Evolutionary conservation across 192 early-diverging fungal species (phyloP), one percentile per base, ranked within the genome.

Genomic region (Podochytrium sp.): DNA sequence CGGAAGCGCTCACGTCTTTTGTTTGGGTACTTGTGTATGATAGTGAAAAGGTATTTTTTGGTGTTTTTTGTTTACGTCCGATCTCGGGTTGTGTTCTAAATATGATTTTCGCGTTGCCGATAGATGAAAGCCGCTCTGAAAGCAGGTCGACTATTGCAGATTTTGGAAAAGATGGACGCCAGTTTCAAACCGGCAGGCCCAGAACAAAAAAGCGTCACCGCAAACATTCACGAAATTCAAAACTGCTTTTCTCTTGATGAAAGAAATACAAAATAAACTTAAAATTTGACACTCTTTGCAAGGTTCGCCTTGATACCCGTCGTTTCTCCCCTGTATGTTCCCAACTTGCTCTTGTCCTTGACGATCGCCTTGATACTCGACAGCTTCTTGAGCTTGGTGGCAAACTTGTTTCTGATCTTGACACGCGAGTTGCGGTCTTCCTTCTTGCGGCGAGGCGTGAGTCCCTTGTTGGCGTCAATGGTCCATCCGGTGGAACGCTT

Each of bases 381-480:
- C 75, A 99, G 83, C 76, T 93, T 95, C 90, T 98, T 99, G 81
- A 90, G 85, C 47, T 92, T 92, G 80, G 90, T 86, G 74, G 94
- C 96, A 85, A 87, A 99, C 83, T 92, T 92, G 75, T 88, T 88
- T 29, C 93, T 85, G 66, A 93, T 89, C 86, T 96, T 96, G 77
- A 99, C 95, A 79, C 97, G 90, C 60, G 95, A 89, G 81, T 99
- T 99, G 78, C 95, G 91, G 75, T 94, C 84, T 52, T 94, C 93
- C 89, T 97, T 96, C 78, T 90, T 91, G 65, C 97, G 92, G 59
- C 88, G 86, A 38, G 95, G 96, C 34, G 92, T 93, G 56, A 99
- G 87, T 64, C 97, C 97, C 85, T 94, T 93, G 86, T 99, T 99
- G 80, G 94, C 91, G 74, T 96, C 86, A 74, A 99, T 99, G 67